Conservation (phyloP, 805 yeast species). For the Saccharomyces paradoxus region DNA sequence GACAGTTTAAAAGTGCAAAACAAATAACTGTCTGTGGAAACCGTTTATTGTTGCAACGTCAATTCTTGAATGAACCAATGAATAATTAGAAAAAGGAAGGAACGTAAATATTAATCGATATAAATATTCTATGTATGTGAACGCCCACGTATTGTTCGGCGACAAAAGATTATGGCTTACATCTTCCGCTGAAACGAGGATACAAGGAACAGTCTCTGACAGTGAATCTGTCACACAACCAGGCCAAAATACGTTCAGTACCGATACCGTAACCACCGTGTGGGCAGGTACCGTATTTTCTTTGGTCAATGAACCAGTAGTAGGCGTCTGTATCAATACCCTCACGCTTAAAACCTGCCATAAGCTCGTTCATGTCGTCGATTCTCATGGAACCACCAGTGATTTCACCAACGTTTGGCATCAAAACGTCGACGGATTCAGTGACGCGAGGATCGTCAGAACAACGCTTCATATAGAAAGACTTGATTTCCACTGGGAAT, state of each 20-base stretch:
- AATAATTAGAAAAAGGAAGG: neutral
- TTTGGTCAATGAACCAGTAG: constrained; percentile 94
- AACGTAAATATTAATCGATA: neutral
- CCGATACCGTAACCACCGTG: constrained; percentile 99
- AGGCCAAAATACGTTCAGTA: constrained; percentile 94
- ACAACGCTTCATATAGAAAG: constrained; percentile 96
- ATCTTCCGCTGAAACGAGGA: constrained; percentile 97
- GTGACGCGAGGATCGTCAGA: constrained; percentile 88
- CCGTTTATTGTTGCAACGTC: neutral
- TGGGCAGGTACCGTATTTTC: constrained; percentile 95
- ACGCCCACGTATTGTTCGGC: neutral
- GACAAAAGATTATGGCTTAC: constrained; percentile 62
- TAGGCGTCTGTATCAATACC: constrained; percentile 72
- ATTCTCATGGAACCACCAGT: constrained; percentile 99
- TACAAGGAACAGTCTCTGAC: constrained; percentile 97
- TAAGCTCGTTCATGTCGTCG: constrained; percentile 65
- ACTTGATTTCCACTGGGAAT: constrained; percentile 95
- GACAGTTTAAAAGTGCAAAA: neutral
- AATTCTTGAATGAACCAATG: neutral
- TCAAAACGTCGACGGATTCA: constrained; percentile 93
- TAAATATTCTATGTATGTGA: neutral
- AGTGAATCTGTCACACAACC: constrained; percentile 96
- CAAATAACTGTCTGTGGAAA: neutral
- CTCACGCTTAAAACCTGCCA: constrained; percentile 90
- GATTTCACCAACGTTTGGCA: constrained; percentile 99